Conservation (phyloP, 768 basidiomycete species). For the Rhizopogon salebrosus region DNA sequence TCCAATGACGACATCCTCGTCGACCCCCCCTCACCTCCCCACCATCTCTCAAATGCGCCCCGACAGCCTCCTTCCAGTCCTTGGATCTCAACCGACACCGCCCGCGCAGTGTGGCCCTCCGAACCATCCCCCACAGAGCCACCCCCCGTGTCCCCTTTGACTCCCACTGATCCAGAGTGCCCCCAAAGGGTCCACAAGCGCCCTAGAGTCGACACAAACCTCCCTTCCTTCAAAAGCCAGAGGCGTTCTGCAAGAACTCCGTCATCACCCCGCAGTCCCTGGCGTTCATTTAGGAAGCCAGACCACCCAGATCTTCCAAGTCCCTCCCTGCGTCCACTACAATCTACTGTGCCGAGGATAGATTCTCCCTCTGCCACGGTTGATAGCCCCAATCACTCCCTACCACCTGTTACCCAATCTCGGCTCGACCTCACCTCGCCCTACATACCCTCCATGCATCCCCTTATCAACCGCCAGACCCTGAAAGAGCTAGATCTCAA, state of each 20-base stretch:
- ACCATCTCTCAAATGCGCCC: conserved; percentile 30
- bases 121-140: conserved; percentile 28
- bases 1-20: conserved; percentile 31
- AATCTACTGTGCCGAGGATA: conserved; percentile 17
- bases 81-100: conserved; percentile 26
- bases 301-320: conserved; percentile 28
- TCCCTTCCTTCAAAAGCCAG: conserved; percentile 11
- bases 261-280: conserved; percentile 20
- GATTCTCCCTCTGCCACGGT: conserved; percentile 19
- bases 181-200: conserved; percentile 21
- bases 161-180: conserved; percentile 22
- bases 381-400: conserved; percentile 16
- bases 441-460: conserved; percentile 63
- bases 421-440: conserved; percentile 39
- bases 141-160: conserved; percentile 36
- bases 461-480: conserved; percentile 79
- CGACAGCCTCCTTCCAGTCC: conserved; percentile 33
- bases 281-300: conserved; percentile 24
- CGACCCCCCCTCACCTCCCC: conserved; percentile 25
- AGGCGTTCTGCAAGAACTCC: conserved; percentile 13
- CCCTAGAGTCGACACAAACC: conserved; percentile 24
- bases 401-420: conserved; percentile 24
- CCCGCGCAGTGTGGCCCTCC: conserved; percentile 34
- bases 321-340: conserved; percentile 18
- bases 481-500: conserved; percentile 82